Evolutionary conservation across 108 stramenopile species (phyloP).

Genomic region (Nitzschia palea): DNA sequence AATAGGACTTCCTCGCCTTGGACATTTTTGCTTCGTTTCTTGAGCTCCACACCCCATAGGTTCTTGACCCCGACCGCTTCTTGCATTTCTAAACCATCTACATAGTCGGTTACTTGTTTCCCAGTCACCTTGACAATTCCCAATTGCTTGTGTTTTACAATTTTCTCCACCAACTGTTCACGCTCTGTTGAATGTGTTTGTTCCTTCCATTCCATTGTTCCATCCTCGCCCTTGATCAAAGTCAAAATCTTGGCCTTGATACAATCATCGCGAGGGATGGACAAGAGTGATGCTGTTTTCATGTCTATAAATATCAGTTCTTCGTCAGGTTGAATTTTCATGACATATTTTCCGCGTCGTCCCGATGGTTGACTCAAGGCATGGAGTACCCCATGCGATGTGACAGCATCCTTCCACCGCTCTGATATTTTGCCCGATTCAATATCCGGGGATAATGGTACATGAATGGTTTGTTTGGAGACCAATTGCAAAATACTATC

Average conservation of each 20-base stretch:
- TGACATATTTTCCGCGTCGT: constrained; percentile 40
- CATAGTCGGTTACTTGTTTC: constrained; percentile 7
- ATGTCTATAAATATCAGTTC: not conserved
- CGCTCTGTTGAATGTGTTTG: not conserved
- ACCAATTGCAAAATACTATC: constrained; percentile 26
- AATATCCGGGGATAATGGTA: constrained; percentile 33
- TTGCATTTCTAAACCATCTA: constrained; percentile 13
- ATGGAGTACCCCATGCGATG: constrained; percentile 37
- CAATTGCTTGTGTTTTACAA: not conserved
- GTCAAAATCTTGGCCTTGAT: constrained; percentile 1
- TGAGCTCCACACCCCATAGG: constrained; percentile 33
- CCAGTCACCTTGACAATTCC: constrained; percentile 5
- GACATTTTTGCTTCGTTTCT: constrained; percentile 20
- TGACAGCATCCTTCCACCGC: constrained; percentile 25
- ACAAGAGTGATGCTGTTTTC: not conserved
- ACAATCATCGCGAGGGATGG: not conserved
- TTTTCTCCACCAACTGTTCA: not conserved
- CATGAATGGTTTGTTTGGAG: constrained; percentile 9
- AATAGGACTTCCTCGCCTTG: constrained; percentile 27
- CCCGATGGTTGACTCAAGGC: constrained; percentile 23
- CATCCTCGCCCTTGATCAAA: not conserved
- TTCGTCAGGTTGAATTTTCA: constrained; percentile 32
- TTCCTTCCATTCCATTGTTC: constrained; percentile 1
- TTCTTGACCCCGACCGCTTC: constrained; percentile 19
- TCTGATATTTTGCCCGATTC: constrained; percentile 18